Conservation (phyloP, 768 basidiomycete species). For the Panellus pusillus region DNA sequence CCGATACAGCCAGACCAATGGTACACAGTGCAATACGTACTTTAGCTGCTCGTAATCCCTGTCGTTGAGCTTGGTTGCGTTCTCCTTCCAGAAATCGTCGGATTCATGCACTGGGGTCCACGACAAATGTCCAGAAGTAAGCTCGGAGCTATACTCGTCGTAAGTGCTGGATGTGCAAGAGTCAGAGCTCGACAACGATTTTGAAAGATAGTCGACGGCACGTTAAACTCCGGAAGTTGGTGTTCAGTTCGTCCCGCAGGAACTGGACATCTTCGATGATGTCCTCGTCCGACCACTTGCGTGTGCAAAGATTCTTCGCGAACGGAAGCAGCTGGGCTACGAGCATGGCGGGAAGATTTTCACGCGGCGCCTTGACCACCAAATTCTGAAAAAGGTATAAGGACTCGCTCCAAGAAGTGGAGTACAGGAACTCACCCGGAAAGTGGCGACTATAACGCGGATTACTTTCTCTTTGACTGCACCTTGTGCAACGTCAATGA, state of each 20-base stretch:
- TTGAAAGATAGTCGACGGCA: slow-evolving; percentile 38
- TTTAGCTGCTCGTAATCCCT: slow-evolving; percentile 81
- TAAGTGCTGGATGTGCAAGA: slow-evolving; percentile 63
- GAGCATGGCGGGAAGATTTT: slow-evolving; percentile 92
- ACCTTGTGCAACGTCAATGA: slow-evolving; percentile 80
- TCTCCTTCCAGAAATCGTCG: slow-evolving; percentile 98
- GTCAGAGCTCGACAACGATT: background rate
- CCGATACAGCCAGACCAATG: background rate
- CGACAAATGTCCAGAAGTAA: slow-evolving; percentile 85
- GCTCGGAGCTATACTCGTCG: slow-evolving; percentile 92
- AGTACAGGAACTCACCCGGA: slow-evolving; percentile 56
- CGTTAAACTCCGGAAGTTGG: slow-evolving; percentile 88
- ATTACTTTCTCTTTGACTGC: slow-evolving; percentile 98
- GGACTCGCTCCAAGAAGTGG: slow-evolving; percentile 3
- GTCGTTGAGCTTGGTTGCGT: slow-evolving; percentile 84
- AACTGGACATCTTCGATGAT: slow-evolving; percentile 89
- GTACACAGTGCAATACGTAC: slow-evolving; percentile 39
- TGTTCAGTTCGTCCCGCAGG: slow-evolving; percentile 81
- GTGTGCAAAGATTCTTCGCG: slow-evolving; percentile 73
- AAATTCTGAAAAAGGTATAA: slow-evolving; percentile 61
- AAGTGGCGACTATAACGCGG: slow-evolving; percentile 88
- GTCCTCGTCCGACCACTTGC: slow-evolving; percentile 96
- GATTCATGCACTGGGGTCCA: slow-evolving; percentile 98
- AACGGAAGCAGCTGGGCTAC: slow-evolving; percentile 86
- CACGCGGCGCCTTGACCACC: slow-evolving; percentile 80